Evolutionary conservation across 2,329 filamentous ascomycete species (phyloP).

Genomic region (Fusarium concolor): DNA sequence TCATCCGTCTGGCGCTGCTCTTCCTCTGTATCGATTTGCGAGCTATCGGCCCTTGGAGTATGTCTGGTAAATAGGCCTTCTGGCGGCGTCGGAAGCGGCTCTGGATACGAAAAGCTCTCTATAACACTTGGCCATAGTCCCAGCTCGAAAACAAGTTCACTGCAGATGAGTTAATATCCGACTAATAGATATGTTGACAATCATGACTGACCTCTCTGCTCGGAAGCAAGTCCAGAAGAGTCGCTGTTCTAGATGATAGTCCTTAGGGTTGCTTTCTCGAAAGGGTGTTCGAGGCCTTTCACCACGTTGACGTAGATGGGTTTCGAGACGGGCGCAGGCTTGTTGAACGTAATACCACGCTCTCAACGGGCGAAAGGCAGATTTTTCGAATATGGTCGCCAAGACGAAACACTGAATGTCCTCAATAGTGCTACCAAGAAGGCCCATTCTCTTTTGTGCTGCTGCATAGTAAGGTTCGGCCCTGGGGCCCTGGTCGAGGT

Average conservation of each 20-base stretch:
- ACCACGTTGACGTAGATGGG: conserved; percentile 7
- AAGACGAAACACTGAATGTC: conserved; percentile 46
- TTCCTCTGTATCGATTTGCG: background rate
- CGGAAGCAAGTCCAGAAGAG: conserved; percentile 42
- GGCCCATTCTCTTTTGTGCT: conserved; percentile 39
- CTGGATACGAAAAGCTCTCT: conserved; percentile 32
- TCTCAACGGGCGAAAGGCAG: conserved; percentile 34
- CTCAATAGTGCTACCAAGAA: conserved; percentile 33
- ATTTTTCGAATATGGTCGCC: conserved; percentile 41
- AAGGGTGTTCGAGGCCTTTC: background rate
- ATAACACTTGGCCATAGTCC: conserved; percentile 27
- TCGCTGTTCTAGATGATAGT: conserved; percentile 35
- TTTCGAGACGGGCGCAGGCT: conserved; percentile 23
- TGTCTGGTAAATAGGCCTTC: background rate
- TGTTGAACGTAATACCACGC: conserved; percentile 42
- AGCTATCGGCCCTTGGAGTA: background rate
- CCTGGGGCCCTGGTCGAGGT: background rate
- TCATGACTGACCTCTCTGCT: conserved; percentile 34
- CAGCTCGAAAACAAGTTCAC: conserved; percentile 18
- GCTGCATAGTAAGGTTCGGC: conserved; percentile 41
- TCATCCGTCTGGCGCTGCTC: conserved; percentile 11
- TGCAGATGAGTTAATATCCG: background rate
- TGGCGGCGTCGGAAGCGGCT: conserved; percentile 34
- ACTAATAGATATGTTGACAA: background rate
- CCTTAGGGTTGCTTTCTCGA: background rate